phyloP scores from a whole-genome alignment of 2,329 filamentous ascomycete species.

The Ambrosiella beaveri region DNA sequence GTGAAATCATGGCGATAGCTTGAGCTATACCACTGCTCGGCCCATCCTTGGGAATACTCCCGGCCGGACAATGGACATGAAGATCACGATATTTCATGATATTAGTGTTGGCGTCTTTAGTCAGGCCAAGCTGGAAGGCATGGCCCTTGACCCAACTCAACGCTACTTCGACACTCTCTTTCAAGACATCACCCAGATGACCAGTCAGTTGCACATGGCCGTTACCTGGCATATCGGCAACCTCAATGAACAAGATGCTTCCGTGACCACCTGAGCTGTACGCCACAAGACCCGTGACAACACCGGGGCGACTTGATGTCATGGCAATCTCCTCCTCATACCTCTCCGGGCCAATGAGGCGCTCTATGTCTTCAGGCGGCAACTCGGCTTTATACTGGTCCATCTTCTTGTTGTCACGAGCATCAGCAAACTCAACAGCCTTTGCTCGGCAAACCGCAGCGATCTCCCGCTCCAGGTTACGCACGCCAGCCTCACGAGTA shows the following conservation, averaged over 20 bases:
- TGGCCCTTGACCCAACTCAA: slow-evolving; percentile 95
- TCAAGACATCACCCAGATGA: slow-evolving; percentile 89
- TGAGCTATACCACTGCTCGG: slow-evolving; percentile 80
- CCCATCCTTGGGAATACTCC: slow-evolving; percentile 88
- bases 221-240: slow-evolving; percentile 87
- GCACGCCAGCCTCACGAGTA: slow-evolving; percentile 88
- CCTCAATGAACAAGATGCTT: slow-evolving; percentile 94
- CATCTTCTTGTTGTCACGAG: slow-evolving; percentile 54
- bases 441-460: slow-evolving; percentile 88
- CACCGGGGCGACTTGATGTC: slow-evolving; percentile 64
- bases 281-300: slow-evolving; percentile 90
- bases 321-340: slow-evolving; percentile 88
- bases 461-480: slow-evolving; percentile 89
- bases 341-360: slow-evolving; percentile 79
- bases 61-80: slow-evolving; percentile 89
- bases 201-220: slow-evolving; percentile 89
- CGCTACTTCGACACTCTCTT: slow-evolving; percentile 92
- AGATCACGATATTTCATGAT: slow-evolving; percentile 92
- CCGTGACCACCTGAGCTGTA: slow-evolving; percentile 88
- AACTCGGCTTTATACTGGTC: slow-evolving; percentile 58
- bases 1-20: slow-evolving; percentile 77
- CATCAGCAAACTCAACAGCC: slow-evolving; percentile 86
- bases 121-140: slow-evolving; percentile 76
- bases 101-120: slow-evolving; percentile 63
- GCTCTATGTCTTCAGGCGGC: slow-evolving; percentile 64